Evolutionary conservation across 2,329 filamentous ascomycete genomes (phyloP).

Genomic region (Stagonosporopsis vannaccii): DNA sequence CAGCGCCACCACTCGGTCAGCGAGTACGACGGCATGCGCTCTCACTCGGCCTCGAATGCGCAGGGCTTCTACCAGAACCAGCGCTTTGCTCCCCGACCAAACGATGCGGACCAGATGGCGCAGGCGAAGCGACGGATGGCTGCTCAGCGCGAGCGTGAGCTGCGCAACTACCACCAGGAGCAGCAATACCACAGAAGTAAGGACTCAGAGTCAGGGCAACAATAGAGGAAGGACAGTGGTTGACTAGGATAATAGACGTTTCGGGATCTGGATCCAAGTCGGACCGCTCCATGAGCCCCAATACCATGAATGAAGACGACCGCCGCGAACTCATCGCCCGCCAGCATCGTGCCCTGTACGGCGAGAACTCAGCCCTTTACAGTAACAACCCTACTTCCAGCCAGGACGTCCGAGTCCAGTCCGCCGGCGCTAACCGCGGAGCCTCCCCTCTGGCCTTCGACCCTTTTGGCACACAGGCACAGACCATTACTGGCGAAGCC

Average conservation of each 20-base stretch:
- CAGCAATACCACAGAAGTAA: constrained; percentile 99
- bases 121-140: constrained; percentile 99
- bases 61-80: constrained; percentile 95
- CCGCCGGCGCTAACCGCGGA: constrained; percentile 70
- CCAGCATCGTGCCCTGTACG: constrained; percentile 93
- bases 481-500: constrained; percentile 59
- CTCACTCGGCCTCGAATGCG: constrained; percentile 77
- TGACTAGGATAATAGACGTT: constrained; percentile 71
- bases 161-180: constrained; percentile 99
- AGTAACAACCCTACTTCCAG: constrained; percentile 72
- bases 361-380: constrained; percentile 72
- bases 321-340: constrained; percentile 94
- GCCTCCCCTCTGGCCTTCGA: constrained; percentile 84
- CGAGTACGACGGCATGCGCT: constrained; percentile 80
- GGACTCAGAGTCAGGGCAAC: constrained; percentile 78
- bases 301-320: constrained; percentile 91
- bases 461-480: constrained; percentile 63
- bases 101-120: constrained; percentile 97
- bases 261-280: constrained; percentile 78
- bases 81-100: constrained; percentile 85
- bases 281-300: constrained; percentile 84
- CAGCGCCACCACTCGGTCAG: constrained; percentile 84
- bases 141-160: constrained; percentile 96
- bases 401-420: constrained; percentile 67
- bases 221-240: constrained; percentile 54